Evolutionary conservation across 192 early-diverging fungal species (phyloP).

Genomic region (Funneliformis geosporum): DNA sequence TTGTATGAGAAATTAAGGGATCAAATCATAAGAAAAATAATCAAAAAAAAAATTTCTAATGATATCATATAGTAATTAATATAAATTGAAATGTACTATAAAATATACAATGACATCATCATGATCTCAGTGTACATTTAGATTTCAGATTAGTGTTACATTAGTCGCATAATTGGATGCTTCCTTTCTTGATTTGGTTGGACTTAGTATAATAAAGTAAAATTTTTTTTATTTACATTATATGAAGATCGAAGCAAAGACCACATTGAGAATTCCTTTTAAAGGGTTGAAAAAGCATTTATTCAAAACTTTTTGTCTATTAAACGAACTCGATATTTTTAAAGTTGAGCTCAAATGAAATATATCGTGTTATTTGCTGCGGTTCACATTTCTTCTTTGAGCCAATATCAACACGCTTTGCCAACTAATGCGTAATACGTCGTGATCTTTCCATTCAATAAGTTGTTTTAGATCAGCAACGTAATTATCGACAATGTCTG

Average conservation of each 20-base stretch:
- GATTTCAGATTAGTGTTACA: too few species aligned
- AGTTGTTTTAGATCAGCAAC: conserved; percentile 39
- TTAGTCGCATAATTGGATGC: too few species aligned
- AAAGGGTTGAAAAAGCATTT: too few species aligned
- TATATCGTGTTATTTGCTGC: too few species aligned
- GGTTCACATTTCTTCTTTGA: background rate
- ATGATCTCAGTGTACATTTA: background rate
- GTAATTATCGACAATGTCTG: conserved; percentile 50
- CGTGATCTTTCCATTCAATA: conserved; percentile 34
- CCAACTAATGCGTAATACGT: conserved; percentile 48
- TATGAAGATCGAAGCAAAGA: too few species aligned
- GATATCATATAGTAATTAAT: background rate
- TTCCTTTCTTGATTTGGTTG: background rate
- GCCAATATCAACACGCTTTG: conserved; percentile 52
- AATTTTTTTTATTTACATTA: too few species aligned
- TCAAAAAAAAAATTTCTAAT: background rate
- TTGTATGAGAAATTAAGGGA: background rate
- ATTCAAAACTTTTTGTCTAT: too few species aligned
- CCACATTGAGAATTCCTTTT: too few species aligned
- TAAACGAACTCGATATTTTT: too few species aligned
- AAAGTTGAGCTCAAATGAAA: too few species aligned
- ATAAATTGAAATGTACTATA: too few species aligned
- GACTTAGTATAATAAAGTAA: background rate
- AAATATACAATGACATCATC: background rate
- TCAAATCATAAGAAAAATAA: background rate